phyloP scores from a whole-genome alignment of 2,329 filamentous ascomycete genomes.

The Endoconidiophora laricicola region DNA sequence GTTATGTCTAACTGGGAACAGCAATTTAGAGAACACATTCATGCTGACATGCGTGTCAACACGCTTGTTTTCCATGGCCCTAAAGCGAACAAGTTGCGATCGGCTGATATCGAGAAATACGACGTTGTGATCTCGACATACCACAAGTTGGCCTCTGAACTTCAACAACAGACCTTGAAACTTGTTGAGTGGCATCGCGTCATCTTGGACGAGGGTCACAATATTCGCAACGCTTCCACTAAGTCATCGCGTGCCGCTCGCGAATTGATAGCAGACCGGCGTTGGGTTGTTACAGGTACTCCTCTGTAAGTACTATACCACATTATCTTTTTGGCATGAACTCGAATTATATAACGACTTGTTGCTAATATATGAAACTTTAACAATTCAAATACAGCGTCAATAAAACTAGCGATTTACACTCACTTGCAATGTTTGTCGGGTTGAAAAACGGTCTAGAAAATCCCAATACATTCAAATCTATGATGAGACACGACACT shows the following conservation, averaged over 20 bases:
- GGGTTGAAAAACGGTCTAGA: constrained; percentile 61
- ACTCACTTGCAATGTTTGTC: constrained; percentile 64
- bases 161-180: constrained; percentile 20
- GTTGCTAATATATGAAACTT: background rate
- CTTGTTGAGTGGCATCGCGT: constrained; percentile 56
- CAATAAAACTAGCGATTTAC: constrained; percentile 67
- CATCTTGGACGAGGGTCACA: constrained; percentile 72
- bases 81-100: constrained; percentile 30
- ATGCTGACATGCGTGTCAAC: constrained; percentile 41
- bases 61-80: constrained; percentile 60
- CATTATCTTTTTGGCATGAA: background rate
- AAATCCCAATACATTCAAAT: constrained; percentile 56
- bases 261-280: constrained; percentile 48
- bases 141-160: constrained; percentile 54
- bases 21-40: constrained; percentile 59
- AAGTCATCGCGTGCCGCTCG: constrained; percentile 55
- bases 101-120: constrained; percentile 42
- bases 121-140: constrained; percentile 77
- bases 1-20: constrained; percentile 86
- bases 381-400: constrained; percentile 28
- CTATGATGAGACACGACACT: constrained; percentile 44
- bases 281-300: constrained; percentile 68
- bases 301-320: constrained; percentile 40
- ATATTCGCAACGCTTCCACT: constrained; percentile 59
- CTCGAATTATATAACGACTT: constrained; percentile 16